phyloP scores from a whole-genome alignment of 805 yeast species.

The Candida nanaspora region DNA sequence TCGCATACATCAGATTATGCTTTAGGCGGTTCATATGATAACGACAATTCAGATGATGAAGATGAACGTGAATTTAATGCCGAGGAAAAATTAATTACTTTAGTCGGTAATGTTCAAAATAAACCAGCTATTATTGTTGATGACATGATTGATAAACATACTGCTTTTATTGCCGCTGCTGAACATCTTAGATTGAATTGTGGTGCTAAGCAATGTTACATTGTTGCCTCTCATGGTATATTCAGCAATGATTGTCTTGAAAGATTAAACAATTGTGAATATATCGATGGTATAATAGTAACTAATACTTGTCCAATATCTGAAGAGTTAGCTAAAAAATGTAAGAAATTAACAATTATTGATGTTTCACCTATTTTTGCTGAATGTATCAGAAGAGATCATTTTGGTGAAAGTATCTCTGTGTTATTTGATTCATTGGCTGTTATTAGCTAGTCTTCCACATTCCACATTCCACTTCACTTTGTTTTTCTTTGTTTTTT shows the following conservation, averaged over 20 bases:
- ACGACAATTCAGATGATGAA: constrained; percentile 81
- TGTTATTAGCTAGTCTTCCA: constrained; percentile 29
- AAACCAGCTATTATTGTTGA: constrained; percentile 91
- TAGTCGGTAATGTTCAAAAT: constrained; percentile 91
- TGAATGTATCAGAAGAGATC: constrained; percentile 97
- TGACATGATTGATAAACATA: constrained; percentile 96
- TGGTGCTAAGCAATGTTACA: constrained; percentile 87
- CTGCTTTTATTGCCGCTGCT: constrained; percentile 93
- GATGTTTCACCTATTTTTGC: constrained; percentile 95
- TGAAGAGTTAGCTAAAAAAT: constrained; percentile 45
- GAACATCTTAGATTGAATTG: constrained; percentile 94
- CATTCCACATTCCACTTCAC: constrained; percentile 11
- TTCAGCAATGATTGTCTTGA: constrained; percentile 85
- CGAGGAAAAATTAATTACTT: constrained; percentile 83
- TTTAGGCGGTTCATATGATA: constrained; percentile 76
- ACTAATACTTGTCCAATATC: constrained; percentile 94
- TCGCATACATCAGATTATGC: constrained; percentile 37
- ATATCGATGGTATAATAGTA: constrained; percentile 86
- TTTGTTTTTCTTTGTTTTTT: not conserved
- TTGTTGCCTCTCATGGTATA: constrained; percentile 94
- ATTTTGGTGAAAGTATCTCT: constrained; percentile 94
- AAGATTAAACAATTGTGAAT: constrained; percentile 65
- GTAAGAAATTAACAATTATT: constrained; percentile 72
- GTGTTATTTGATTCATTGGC: constrained; percentile 87
- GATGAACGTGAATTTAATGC: constrained; percentile 58